Base-by-base conservation (phyloP, 257 asterid species). In the Rauvolfia tetraphylla region DNA sequence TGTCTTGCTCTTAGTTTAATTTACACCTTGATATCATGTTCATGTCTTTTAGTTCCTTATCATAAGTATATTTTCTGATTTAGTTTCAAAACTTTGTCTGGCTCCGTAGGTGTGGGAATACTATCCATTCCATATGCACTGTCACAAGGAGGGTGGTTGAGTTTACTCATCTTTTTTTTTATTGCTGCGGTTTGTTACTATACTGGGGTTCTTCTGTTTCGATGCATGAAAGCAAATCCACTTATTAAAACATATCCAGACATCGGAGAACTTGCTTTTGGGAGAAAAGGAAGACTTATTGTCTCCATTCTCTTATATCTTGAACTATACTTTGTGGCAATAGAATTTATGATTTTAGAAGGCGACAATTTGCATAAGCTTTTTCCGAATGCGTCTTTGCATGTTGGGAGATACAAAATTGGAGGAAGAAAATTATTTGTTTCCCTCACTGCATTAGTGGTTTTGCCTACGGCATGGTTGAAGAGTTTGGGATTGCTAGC, bases 121-220 rank as follows among this genome's bases (percentile, higher is more conserved):
- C 15, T 89, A 74, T 86, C 90, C 10, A 58, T 88, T 5, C 88
- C 95, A 3, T 89, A 80, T 27, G 92, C 95, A 18, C 82, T 89
- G 2, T 80, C 92, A 2, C 18, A 81, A 41, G 90, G 85, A 17
- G 95, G 95, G 0, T 89, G 92, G 95, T 49, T 86, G 22, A 79
- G 87, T 22, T 22, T 87, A 1, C 65, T 42, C 0, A 48, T 83
- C 9, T 80, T 88, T 22, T 3, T 86, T 13, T 61, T 42, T 0
- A 73, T 85, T 51, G 87, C 90, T 23, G 6, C 73, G 1, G 34
- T 88, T 0, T 88, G 89, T 67, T 83, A 76, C 23, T 89, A 83
- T 79, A 89, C 90, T 0, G 88, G 88, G 0, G 18, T 87, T n/a
- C 90, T 89, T n/a, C 44, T 41, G 0, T 9, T 4, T 4, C 5